Percentiles rank a stretch among this genome's conserved stretches.
Evolutionary conservation across 345 rosid genomes (phyloP).

Genomic region (Pseudoturritis turrita): DNA sequence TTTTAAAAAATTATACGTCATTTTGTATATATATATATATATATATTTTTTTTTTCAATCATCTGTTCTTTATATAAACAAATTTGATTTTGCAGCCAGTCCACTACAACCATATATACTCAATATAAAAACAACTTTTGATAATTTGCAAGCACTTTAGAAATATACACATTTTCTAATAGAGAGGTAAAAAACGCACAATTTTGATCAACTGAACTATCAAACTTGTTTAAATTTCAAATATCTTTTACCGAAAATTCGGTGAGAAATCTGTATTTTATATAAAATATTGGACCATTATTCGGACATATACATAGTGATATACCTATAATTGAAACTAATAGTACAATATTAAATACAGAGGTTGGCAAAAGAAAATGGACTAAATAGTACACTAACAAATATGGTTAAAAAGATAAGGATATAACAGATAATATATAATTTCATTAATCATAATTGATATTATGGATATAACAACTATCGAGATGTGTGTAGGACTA

Average conservation of each 20-base stretch:
- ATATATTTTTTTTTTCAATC: too few species aligned
- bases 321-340: slow-evolving; percentile 14
- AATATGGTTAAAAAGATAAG: not conserved
- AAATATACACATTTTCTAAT: not conserved
- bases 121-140: not conserved
- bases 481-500: slow-evolving; percentile 2
- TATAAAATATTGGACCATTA: not conserved
- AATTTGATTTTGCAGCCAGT: too few species aligned
- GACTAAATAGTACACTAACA: not conserved
- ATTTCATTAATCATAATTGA: not conserved
- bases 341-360: slow-evolving; percentile 3
- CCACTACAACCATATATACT: not conserved
- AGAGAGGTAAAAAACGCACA: too few species aligned
- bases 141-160: not conserved
- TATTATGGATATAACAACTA: not conserved
- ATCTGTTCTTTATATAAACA: too few species aligned
- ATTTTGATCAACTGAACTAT: not conserved
- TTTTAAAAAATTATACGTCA: too few species aligned
- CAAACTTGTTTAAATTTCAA: not conserved
- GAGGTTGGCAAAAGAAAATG: slow-evolving; percentile 2
- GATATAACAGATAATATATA: not conserved
- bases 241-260: not conserved
- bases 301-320: not conserved
- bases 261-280: not conserved
- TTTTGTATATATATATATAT: too few species aligned